These are phyloP conservation scores for Purshia tridentata DNA, from an alignment of 306 rosid species.

Conservation along the genomic window DNA sequence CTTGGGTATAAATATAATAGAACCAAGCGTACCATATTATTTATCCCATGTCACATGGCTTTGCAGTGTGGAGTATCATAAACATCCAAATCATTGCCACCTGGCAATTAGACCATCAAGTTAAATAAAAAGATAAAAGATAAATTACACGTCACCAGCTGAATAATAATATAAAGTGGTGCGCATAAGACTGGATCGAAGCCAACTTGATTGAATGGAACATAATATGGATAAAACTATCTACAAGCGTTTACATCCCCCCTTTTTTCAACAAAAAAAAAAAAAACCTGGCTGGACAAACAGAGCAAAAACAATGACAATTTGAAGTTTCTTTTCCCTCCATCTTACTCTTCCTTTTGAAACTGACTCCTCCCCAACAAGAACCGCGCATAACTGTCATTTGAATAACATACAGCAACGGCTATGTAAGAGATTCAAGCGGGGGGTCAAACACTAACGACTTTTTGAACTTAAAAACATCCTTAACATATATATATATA, in stretches of 20 bases:
- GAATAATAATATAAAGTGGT: not conserved
- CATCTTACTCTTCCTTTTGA: conserved; percentile 22
- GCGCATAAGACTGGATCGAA: conserved; percentile 10
- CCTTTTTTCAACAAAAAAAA: not conserved
- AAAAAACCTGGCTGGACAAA: conserved; percentile 11
- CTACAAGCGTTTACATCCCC: conserved; percentile 25
- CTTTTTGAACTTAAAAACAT: conserved; percentile 58
- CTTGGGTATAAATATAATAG: not conserved
- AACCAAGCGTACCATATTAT: not conserved
- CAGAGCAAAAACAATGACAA: conserved; percentile 10
- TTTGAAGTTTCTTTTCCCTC: conserved; percentile 34
- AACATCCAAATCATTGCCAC: conserved; percentile 18
- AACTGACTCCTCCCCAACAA: conserved; percentile 21
- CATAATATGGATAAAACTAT: conserved; percentile 10
- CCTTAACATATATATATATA: conserved; percentile 30
- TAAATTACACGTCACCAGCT: conserved; percentile 28
- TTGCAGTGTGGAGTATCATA: not conserved
- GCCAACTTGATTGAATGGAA: conserved; percentile 29
- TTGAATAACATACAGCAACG: conserved; percentile 62
- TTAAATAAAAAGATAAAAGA: not conserved
- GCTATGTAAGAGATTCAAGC: conserved; percentile 49
- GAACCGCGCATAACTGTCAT: conserved; percentile 65
- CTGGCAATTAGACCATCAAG: not conserved
- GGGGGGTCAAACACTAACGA: conserved; percentile 48
- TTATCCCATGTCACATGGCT: conserved; percentile 21